Evolutionary conservation across 345 rosid species (phyloP), one percentile per base, ranked within the genome.

Genomic region (Combretum micranthum): DNA sequence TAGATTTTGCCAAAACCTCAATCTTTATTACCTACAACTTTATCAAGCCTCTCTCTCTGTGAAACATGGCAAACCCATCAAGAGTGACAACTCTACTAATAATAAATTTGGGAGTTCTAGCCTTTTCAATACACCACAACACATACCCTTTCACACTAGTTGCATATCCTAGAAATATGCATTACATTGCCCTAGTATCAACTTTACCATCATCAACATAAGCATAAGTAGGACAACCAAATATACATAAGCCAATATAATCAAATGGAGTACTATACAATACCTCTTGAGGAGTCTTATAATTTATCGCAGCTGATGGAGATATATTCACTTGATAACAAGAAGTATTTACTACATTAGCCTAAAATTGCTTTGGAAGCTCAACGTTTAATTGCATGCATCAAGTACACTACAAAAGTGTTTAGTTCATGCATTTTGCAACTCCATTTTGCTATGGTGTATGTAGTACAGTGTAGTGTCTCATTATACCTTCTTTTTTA

Each of bases 361-460:
- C 44, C 58, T 44, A 55, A 16, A 55, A 55, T 4, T 26, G 13
- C 8, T 17, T 55, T 4, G 2, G 5, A 17, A 55, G 18, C 4
- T 14, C 58, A 12, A 22, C 46, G 26, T 55, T 55, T 4, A 32
- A 37, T 37, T 7, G 7, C 45, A 55, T 55, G 39, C 21, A 55
- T 14, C 17, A 13, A 2, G 2, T 13, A 5, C 58, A 15, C 12
- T 26, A 9, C 20, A 26, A 37, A 4, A 46, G 39, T 1, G 52
- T 44, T 44, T 15, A 4, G 2, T 45, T 45, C 51, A 44, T 59
- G 15, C 19, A 2, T 25, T 59, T 8, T 9, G 43, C 53, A 16
- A 49, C 43, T 4, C 63, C 43, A 21, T 59, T 59, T 20, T 59
- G 48, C 9, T 59, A 44, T 46, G 53, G 20, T 8, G 21, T 59